Evolutionary conservation across 495 filamentous ascomycete genomes (phyloP), one percentile per base, ranked within the genome.

Genomic region (Aspergillus nanangensis): DNA sequence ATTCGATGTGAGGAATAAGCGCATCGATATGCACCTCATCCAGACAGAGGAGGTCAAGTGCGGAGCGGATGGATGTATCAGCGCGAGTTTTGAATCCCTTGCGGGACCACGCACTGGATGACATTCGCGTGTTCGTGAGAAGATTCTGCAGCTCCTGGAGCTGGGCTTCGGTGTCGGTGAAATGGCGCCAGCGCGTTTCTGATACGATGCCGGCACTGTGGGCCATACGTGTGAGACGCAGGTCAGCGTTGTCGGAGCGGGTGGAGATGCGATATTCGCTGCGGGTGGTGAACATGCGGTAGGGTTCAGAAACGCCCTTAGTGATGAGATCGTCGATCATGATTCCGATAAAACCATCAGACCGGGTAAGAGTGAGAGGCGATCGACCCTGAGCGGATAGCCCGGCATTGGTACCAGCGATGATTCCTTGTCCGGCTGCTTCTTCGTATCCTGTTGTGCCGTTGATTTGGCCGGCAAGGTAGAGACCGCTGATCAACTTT

Each of bases 301-400:
- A 98, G 0, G 93, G 93, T 66, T 98, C 93, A 8, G 86, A 88
- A 10, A 98, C 92, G 36, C 93, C 93, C 66, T 96, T 97, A 23
- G 93, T 98, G 65, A 96, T 83, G 35, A 98, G 82, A 62, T 98
- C 93, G 66, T 98, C 93, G 62, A 98, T 93, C 93, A 98, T 95
- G 68, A 98, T 84, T 41, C 93, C 93, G 61, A 98, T 96, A 61
- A 96, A 98, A 13, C 86, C 88, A 63, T 97, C 93, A 10, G 85
- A 83, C 45, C 93, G 76, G n/a, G 78, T 81, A 14, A 98, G 73
- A 2, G 75, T 76, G 48, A 95, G 66, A 0, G 80, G 75, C 4
- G 65, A 58, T 13, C 84, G 81, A 17, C 72, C 71, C 47, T 82
- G 81, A 0, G 91, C 78, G 10, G 83, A 78, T 15, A 95, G 75